A percentile compares a stretch with the other conserved stretches of the same genome.
Evolutionary conservation across 805 yeast genomes (phyloP).

Genomic region (Lipomyces kockii): DNA sequence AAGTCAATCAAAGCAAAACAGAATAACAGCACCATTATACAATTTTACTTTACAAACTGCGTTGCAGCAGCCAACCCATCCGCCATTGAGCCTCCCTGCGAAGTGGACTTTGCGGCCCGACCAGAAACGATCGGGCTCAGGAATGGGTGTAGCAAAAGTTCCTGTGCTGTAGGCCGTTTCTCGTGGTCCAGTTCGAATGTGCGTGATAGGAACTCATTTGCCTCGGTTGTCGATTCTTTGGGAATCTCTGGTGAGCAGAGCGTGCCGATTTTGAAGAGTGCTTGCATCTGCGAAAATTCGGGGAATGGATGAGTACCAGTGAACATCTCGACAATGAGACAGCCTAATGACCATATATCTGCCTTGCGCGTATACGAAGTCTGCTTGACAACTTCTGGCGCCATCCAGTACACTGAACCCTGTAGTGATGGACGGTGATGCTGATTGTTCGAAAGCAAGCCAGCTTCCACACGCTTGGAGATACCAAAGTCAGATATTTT

Average conservation of each 20-base stretch:
- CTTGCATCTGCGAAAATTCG: slow-evolving; percentile 93
- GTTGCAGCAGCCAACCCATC: neutral
- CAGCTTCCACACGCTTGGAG: slow-evolving; percentile 67
- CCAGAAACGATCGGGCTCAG: slow-evolving; percentile 22
- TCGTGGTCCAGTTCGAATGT: slow-evolving; percentile 78
- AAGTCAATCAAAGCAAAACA: neutral
- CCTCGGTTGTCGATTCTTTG: slow-evolving; percentile 62
- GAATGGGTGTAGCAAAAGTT: slow-evolving; percentile 69
- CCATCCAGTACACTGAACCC: slow-evolving; percentile 99
- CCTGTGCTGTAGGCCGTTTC: slow-evolving; percentile 74
- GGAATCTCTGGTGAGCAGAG: slow-evolving; percentile 79
- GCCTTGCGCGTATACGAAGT: slow-evolving; percentile 89
- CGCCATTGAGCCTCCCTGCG: neutral
- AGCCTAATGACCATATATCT: slow-evolving; percentile 97
- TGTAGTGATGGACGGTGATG: slow-evolving; percentile 79
- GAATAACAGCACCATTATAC: neutral
- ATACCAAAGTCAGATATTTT: slow-evolving; percentile 89
- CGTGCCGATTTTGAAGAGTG: slow-evolving; percentile 91
- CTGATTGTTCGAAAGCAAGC: slow-evolving; percentile 48
- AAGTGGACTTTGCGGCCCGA: neutral
- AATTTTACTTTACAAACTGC: neutral
- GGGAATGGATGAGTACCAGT: slow-evolving; percentile 98
- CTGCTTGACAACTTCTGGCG: slow-evolving; percentile 97
- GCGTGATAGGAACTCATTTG: slow-evolving; percentile 64
- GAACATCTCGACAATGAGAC: slow-evolving; percentile 90